phyloP scores from a whole-genome alignment of 2,329 filamentous ascomycete species.

The Huntiella savannae region DNA sequence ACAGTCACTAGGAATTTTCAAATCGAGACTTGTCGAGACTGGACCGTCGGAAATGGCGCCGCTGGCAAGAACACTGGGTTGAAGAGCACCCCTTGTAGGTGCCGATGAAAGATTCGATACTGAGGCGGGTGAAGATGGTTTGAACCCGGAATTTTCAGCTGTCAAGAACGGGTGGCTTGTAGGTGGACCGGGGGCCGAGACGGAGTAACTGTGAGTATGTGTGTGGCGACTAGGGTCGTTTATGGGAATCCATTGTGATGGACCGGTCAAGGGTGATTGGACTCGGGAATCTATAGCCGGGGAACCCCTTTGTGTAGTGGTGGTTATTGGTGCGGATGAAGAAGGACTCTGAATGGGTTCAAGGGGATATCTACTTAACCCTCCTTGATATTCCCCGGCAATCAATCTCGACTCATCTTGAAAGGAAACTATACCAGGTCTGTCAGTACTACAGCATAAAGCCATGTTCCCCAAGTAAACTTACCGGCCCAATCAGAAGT shows the following conservation, averaged over 20 bases:
- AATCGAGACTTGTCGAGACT: slow-evolving; percentile 22
- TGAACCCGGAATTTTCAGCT: too few species aligned
- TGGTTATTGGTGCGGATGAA: background rate
- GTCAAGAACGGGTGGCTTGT: too few species aligned
- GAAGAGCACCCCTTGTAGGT: slow-evolving; percentile 17
- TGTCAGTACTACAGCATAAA: too few species aligned
- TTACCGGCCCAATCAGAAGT: slow-evolving; percentile 46
- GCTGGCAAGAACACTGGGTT: slow-evolving; percentile 8
- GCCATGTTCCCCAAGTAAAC: slow-evolving; percentile 12
- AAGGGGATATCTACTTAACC: slow-evolving; percentile 49
- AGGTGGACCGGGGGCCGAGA: too few species aligned
- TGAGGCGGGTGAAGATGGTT: background rate
- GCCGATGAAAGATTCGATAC: slow-evolving; percentile 23
- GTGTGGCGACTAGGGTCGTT: slow-evolving; percentile 1
- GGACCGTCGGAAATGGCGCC: slow-evolving; percentile 16
- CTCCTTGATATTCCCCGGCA: slow-evolving; percentile 75
- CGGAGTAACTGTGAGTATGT: background rate
- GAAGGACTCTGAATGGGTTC: slow-evolving; percentile 11
- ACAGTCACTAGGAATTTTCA: slow-evolving; percentile 20
- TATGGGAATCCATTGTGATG: slow-evolving; percentile 8
- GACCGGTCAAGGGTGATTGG: slow-evolving; percentile 5
- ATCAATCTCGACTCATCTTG: slow-evolving; percentile 78
- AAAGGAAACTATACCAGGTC: slow-evolving; percentile 40
- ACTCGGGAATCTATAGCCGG: slow-evolving; percentile 4
- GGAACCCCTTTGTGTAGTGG: background rate